These are phyloP conservation scores for Trichoderma polysporum DNA, from an alignment of 2,329 filamentous ascomycete species.

Conservation along the genomic window DNA sequence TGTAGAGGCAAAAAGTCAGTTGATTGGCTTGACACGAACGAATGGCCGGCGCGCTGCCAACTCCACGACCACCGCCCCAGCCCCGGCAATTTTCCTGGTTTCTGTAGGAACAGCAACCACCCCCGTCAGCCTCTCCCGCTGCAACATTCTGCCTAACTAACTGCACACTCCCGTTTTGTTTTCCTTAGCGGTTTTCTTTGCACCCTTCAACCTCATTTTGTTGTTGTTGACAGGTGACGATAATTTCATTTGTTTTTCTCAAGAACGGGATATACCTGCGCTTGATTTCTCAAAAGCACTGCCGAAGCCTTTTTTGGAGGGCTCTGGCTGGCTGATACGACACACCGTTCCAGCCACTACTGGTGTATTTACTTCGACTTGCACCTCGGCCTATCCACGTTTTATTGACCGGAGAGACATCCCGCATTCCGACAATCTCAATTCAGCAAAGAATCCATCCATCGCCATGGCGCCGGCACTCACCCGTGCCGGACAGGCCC, in stretches of 20 bases:
- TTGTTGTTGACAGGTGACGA: not conserved
- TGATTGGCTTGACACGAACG: not conserved
- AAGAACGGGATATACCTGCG: not conserved
- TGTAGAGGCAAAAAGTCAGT: not conserved
- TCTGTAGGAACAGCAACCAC: conserved; percentile 28
- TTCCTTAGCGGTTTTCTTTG: not conserved
- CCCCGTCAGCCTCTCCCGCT: not conserved
- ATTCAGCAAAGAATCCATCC: not conserved
- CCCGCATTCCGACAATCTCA: conserved; percentile 26
- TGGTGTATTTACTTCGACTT: not conserved
- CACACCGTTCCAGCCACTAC: conserved; percentile 1
- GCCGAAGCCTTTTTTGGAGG: conserved; percentile 6
- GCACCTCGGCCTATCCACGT: not conserved
- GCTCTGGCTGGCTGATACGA: conserved; percentile 31
- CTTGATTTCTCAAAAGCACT: not conserved
- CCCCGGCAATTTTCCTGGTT: conserved; percentile 27
- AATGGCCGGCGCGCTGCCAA: not conserved
- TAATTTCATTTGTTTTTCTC: not conserved
- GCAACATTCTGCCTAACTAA: conserved; percentile 21
- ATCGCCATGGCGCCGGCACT: conserved; percentile 44
- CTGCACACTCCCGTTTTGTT: conserved; percentile 22
- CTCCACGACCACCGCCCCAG: conserved; percentile 24
- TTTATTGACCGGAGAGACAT: conserved; percentile 16
- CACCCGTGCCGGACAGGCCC: conserved; percentile 31
- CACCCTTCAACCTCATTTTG: not conserved